Evolutionary conservation across 768 basidiomycete species (phyloP).

Genomic region (Stropharia rugosoannulata): DNA sequence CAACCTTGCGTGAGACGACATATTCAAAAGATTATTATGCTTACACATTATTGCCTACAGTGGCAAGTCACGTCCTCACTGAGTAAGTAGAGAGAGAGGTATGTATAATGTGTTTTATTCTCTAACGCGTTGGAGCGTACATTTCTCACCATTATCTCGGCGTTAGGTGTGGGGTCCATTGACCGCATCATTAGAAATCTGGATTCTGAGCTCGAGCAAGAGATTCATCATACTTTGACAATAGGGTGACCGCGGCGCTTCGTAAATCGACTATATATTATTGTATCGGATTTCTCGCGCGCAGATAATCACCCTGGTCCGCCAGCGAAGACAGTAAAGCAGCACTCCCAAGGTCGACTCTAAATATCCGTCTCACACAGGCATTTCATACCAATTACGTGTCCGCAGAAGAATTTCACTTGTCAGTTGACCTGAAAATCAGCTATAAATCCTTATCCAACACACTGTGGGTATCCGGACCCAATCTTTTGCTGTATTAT

Average conservation of each 20-base stretch:
- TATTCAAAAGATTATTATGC: background rate
- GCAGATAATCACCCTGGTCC: background rate
- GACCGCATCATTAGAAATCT: background rate
- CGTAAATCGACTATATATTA: too few species aligned
- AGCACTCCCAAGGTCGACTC: background rate
- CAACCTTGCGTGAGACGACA: background rate
- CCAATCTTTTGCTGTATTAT: background rate
- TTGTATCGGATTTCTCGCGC: background rate
- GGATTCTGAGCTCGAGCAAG: background rate
- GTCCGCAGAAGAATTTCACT: background rate
- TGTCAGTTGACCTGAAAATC: background rate
- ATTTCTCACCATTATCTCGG: slow-evolving; percentile 5
- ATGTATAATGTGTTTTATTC: too few species aligned
- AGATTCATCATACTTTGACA: too few species aligned
- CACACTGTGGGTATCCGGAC: background rate
- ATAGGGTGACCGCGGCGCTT: too few species aligned
- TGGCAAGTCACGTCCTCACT: background rate
- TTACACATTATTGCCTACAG: background rate
- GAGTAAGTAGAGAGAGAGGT: too few species aligned
- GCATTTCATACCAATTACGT: background rate
- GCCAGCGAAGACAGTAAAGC: background rate
- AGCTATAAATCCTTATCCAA: background rate
- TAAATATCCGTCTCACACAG: too few species aligned
- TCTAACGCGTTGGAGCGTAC: too few species aligned
- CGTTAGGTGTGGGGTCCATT: background rate